Evolutionary conservation across 805 yeast species (phyloP).

Genomic region (Myxozyma kluyveri): DNA sequence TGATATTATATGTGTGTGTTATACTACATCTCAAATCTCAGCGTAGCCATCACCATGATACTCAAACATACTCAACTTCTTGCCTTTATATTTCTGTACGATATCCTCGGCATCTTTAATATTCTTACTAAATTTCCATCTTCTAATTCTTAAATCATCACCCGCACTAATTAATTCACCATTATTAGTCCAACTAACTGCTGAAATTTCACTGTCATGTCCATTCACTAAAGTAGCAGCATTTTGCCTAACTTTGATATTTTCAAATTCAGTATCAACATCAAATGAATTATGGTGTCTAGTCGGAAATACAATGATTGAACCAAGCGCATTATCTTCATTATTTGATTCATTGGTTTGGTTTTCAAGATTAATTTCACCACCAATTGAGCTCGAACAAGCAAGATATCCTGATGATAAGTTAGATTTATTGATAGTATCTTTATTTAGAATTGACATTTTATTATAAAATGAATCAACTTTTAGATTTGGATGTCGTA

Average conservation of each 20-base stretch:
- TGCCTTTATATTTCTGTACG: slow-evolving; percentile 4
- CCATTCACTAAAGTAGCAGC: slow-evolving; percentile 13
- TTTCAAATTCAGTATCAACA: neutral
- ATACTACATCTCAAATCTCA: neutral
- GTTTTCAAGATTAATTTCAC: slow-evolving; percentile 13
- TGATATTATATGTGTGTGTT: no score
- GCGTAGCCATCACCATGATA: neutral
- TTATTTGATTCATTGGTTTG: neutral
- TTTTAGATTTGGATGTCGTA: slow-evolving; percentile 12
- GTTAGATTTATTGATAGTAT: slow-evolving; percentile 1
- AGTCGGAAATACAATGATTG: slow-evolving; percentile 19
- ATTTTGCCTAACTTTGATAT: neutral
- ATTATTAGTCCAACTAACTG: slow-evolving; percentile 15
- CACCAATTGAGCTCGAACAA: slow-evolving; percentile 17
- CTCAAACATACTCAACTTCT: neutral
- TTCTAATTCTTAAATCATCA: slow-evolving; percentile 20
- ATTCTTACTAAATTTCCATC: slow-evolving; percentile 16
- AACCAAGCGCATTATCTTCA: neutral
- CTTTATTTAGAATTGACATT: slow-evolving; percentile 9
- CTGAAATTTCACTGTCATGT: slow-evolving; percentile 18
- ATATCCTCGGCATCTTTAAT: slow-evolving; percentile 4
- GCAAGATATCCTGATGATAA: slow-evolving; percentile 14
- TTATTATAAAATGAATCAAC: slow-evolving; percentile 22
- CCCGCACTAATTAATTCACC: slow-evolving; percentile 17
- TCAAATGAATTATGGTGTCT: neutral